A percentile compares a stretch with the other conserved stretches of the same genome.
Conservation (phyloP, 495 filamentous ascomycete genomes). For the Apodospora peruviana region DNA sequence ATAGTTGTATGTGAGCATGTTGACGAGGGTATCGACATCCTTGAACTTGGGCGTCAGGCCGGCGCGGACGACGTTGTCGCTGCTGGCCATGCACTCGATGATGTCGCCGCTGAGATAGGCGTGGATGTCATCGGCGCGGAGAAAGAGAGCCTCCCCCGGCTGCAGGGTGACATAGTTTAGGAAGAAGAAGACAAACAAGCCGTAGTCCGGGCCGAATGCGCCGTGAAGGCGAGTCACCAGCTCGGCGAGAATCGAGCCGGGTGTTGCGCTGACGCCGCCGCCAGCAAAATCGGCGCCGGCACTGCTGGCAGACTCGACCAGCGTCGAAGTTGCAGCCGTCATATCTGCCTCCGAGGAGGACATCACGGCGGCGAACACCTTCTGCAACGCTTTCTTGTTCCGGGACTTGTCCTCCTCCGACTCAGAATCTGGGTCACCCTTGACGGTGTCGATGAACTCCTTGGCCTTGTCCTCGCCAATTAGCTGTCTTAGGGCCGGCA, state of each 20-base stretch:
- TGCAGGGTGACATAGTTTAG: constrained; percentile 50
- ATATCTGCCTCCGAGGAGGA: constrained; percentile 62
- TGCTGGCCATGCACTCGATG: constrained; percentile 97
- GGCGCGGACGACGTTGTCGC: constrained; percentile 95
- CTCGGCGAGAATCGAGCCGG: constrained; percentile 65
- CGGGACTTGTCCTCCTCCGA: constrained; percentile 44
- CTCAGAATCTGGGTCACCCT: constrained; percentile 52
- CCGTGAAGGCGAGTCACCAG: constrained; percentile 69
- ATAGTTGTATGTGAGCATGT: constrained; percentile 90
- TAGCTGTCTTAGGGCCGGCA: constrained; percentile 68
- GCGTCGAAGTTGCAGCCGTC: constrained; percentile 54
- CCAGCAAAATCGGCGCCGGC: constrained; percentile 58
- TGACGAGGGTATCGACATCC: constrained; percentile 84
- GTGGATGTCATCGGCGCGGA: constrained; percentile 94
- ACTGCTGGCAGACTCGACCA: constrained; percentile 65
- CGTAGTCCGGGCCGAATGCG: constrained; percentile 40
- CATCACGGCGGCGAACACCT: constrained; percentile 74
- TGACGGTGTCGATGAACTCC: constrained; percentile 63
- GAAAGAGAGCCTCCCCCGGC: constrained; percentile 90
- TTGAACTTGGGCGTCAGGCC: constrained; percentile 98
- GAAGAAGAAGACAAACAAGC: constrained; percentile 43
- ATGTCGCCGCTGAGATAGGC: constrained; percentile 95
- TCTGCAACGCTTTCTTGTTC: constrained; percentile 78
- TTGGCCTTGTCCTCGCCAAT: constrained; percentile 65
- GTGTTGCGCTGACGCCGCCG: constrained; percentile 52